phyloP scores from a whole-genome alignment of 805 yeast genomes.

The Hanseniaspora lachancei region DNA sequence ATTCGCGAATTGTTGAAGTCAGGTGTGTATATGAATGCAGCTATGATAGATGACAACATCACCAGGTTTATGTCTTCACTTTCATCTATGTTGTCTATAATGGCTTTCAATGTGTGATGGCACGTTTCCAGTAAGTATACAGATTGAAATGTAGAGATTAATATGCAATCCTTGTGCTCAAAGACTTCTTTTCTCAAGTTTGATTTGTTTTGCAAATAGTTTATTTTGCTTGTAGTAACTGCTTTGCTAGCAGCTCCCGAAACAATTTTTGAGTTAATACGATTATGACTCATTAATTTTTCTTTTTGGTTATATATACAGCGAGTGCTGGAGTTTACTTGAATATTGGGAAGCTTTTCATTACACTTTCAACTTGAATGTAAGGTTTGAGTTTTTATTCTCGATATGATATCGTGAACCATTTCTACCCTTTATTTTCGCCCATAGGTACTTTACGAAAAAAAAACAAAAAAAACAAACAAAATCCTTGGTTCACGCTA shows the following conservation, averaged over 20 bases:
- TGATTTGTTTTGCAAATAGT: background rate
- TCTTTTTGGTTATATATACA: too few relatives aligned
- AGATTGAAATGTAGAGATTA: background rate
- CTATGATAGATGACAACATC: constrained; percentile 4
- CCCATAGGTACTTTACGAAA: too few relatives aligned
- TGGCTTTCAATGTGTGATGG: background rate
- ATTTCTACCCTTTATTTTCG: too few relatives aligned
- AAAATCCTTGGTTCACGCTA: background rate
- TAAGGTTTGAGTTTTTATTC: too few relatives aligned
- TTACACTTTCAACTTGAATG: too few relatives aligned
- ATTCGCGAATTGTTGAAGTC: constrained; percentile 13
- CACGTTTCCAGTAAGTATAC: background rate
- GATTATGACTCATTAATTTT: background rate
- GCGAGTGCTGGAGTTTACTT: too few relatives aligned
- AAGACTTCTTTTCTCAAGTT: constrained; percentile 5
- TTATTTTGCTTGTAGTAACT: background rate
- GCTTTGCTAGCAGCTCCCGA: constrained; percentile 10
- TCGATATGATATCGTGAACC: too few relatives aligned
- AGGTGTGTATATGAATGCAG: background rate
- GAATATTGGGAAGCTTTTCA: too few relatives aligned
- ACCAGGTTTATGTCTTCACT: constrained; percentile 14
- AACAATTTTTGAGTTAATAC: background rate
- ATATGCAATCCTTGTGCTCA: constrained; percentile 4
- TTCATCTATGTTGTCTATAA: constrained; percentile 22
- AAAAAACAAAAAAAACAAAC: constrained; percentile 11